Percentiles rank a stretch among this genome's conserved stretches.
Evolutionary conservation across 768 basidiomycete species (phyloP).

Genomic region (Kwoniella dejecticola): DNA sequence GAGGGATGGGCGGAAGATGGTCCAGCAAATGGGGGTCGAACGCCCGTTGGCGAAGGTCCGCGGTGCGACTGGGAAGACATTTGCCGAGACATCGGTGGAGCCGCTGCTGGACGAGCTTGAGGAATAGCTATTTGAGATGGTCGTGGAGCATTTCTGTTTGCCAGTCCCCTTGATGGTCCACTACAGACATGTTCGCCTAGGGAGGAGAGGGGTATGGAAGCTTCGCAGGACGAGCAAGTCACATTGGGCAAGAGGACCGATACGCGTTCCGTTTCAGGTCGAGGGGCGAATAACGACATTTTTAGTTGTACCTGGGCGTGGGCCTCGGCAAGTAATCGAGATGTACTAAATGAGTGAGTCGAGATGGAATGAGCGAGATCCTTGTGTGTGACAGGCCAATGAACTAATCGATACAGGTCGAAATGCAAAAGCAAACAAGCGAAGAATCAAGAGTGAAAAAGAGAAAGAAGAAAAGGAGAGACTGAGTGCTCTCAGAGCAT

Average conservation of each 20-base stretch:
- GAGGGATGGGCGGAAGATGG: slow-evolving; percentile 34
- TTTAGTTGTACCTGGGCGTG: background rate
- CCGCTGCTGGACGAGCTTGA: slow-evolving; percentile 6
- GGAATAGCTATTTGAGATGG: slow-evolving; percentile 33
- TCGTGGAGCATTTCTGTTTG: slow-evolving; percentile 18
- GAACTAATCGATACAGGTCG: slow-evolving; percentile 1
- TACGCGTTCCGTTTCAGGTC: slow-evolving; percentile 57
- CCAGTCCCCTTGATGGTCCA: slow-evolving; percentile 8
- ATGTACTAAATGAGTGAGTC: background rate
- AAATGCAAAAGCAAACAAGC: background rate
- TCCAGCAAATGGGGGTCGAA: slow-evolving; percentile 29
- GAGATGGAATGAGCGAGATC: slow-evolving; percentile 1
- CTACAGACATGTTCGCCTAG: slow-evolving; percentile 78
- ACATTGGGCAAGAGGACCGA: slow-evolving; percentile 78
- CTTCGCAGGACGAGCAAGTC: slow-evolving; percentile 78
- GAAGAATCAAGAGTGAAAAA: background rate
- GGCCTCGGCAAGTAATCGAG: too few species aligned
- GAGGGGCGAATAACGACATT: slow-evolving; percentile 41
- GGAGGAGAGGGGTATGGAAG: slow-evolving; percentile 69
- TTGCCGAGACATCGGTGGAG: slow-evolving; percentile 5
- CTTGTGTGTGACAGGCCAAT: background rate
- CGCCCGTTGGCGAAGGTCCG: slow-evolving; percentile 9
- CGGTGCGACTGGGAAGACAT: slow-evolving; percentile 10
- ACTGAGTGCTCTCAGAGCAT: slow-evolving; percentile 9
- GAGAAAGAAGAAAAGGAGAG: background rate